Evolutionary conservation across 2,329 filamentous ascomycete genomes (phyloP), one percentile per base, ranked within the genome.

Genomic region (Fusarium gaditjirri): DNA sequence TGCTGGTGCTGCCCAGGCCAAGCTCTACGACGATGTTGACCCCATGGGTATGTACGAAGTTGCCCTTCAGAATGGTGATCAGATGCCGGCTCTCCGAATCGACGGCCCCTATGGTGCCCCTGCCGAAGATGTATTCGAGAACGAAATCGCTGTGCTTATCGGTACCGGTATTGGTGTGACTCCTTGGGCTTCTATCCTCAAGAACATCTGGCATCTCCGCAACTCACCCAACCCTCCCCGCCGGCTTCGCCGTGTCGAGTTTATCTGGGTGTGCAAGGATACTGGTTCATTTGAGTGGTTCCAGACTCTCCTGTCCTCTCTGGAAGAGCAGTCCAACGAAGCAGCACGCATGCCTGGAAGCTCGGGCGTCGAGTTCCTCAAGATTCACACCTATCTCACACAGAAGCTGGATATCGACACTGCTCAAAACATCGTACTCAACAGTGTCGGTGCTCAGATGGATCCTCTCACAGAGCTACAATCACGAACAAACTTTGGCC

Each of bases 281-380:
- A 97, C 95, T 0, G 93, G 90, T 38, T 97, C 95, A 0, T 99
- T 99, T 78, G 96, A 98, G 84, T 99, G 96, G 96, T 98, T 99
- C 86, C 96, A 99, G 81, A 94, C 93, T 3, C 90, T 99, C 2
- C 89, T 99, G 21, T 93, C 93, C 1, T 97, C 94, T 1, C 92
- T 99, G 27, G 96, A 99, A 83, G 87, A 91, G 39, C 96, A 99
- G 80, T 95, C 92, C 54, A 87, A 89, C 65, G 88, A 91, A 76
- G 90, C 90, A 8, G 90, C 91, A 44, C 89, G 88, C 57, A 86
- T 91, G 46, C 89, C 90, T 36, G 91, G 91, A 62, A 90, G 90
- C 74, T 89, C 90, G 49, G 89, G 89, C 31, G 84, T 88, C 53
- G 94, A 98, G 78, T 99, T 99, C 88, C 86, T 99, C 77, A 94